Percentiles rank a stretch among this genome's conserved stretches.
Conservation (phyloP, 208 protist species). For the Leishmania amazonensis region DNA sequence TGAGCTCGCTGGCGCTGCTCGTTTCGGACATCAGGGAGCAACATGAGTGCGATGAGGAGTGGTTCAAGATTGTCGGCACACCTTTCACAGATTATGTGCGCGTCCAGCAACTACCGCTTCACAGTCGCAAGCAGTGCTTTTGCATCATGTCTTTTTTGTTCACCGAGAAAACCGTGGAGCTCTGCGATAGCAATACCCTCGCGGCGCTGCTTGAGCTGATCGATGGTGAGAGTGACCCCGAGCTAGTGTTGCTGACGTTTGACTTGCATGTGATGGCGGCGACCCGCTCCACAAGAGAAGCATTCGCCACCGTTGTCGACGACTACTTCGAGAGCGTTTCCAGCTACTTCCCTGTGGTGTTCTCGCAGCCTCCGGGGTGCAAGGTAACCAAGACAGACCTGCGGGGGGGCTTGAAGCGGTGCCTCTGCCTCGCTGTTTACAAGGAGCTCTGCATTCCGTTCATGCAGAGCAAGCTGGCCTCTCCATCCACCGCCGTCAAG, state of each 20-base stretch:
- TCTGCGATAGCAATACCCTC: conserved; percentile 29
- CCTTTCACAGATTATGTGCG: conserved; percentile 26
- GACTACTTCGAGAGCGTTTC: conserved; percentile 82
- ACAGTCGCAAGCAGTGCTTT: conserved; percentile 34
- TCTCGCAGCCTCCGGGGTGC: conserved; percentile 66
- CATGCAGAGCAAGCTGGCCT: conserved; percentile 65
- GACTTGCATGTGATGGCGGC: conserved; percentile 41
- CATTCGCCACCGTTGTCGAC: conserved; percentile 37
- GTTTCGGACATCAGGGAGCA: conserved; percentile 27
- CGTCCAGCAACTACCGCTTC: conserved; percentile 36
- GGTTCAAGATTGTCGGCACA: conserved; percentile 14
- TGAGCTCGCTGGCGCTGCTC: conserved; percentile 42
- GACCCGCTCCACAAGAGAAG: conserved; percentile 13
- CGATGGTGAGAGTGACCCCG: conserved; percentile 81
- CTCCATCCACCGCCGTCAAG: conserved; percentile 71
- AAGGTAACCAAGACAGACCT: conserved; percentile 68
- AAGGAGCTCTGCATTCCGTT: conserved; percentile 69
- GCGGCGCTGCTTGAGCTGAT: conserved; percentile 48
- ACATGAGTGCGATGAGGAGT: conserved; percentile 16
- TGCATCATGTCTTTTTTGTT: conserved; percentile 29
- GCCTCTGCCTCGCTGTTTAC: conserved; percentile 49
- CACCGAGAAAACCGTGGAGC: conserved; percentile 14
- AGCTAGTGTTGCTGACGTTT: conserved; percentile 62
- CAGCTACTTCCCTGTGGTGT: conserved; percentile 88
- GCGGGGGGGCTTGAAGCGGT: conserved; percentile 37